Percentiles rank a stretch among this genome's conserved stretches.
Conservation (phyloP, 805 yeast genomes). For the Candida nonsorbophila region DNA sequence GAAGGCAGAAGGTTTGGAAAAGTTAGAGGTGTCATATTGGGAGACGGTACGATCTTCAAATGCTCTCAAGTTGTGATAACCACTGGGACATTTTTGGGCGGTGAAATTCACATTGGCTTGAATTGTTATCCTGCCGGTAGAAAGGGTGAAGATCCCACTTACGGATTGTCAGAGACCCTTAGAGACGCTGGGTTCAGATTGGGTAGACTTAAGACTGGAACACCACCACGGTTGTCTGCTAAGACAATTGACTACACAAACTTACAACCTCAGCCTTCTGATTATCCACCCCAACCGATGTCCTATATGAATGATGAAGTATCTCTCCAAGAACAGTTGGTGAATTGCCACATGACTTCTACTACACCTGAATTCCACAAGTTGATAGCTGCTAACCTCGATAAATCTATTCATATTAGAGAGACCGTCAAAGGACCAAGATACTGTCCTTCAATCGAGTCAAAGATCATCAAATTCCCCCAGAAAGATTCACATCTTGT, state of each 20-base stretch:
- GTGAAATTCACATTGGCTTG: slow-evolving; percentile 90
- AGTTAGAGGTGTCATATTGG: slow-evolving; percentile 69
- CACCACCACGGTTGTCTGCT: slow-evolving; percentile 85
- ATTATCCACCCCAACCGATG: slow-evolving; percentile 84
- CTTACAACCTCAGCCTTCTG: slow-evolving; percentile 74
- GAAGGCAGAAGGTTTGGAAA: slow-evolving; percentile 39
- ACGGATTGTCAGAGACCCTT: slow-evolving; percentile 80
- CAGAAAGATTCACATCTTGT: slow-evolving; percentile 73
- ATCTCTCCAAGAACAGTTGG: slow-evolving; percentile 49
- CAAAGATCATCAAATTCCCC: slow-evolving; percentile 76
- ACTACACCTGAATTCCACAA: slow-evolving; percentile 77
- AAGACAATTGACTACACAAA: slow-evolving; percentile 62
- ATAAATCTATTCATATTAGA: slow-evolving; percentile 81
- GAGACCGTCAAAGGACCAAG: slow-evolving; percentile 96
- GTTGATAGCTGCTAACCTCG: slow-evolving; percentile 61
- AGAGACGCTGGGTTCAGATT: slow-evolving; percentile 70
- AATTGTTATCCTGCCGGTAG: slow-evolving; percentile 83
- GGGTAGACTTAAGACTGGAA: slow-evolving; percentile 93
- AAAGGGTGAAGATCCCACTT: slow-evolving; percentile 87
- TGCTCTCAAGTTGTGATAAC: slow-evolving; percentile 77
- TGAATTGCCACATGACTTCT: slow-evolving; percentile 68
- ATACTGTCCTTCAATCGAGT: slow-evolving; percentile 94
- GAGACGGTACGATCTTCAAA: slow-evolving; percentile 55
- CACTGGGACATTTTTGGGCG: slow-evolving; percentile 93
- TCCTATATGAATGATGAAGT: slow-evolving; percentile 74